Evolutionary conservation across 208 protist species (phyloP), one percentile per base, ranked within the genome.

Genomic region (Strigomonas culicis): DNA sequence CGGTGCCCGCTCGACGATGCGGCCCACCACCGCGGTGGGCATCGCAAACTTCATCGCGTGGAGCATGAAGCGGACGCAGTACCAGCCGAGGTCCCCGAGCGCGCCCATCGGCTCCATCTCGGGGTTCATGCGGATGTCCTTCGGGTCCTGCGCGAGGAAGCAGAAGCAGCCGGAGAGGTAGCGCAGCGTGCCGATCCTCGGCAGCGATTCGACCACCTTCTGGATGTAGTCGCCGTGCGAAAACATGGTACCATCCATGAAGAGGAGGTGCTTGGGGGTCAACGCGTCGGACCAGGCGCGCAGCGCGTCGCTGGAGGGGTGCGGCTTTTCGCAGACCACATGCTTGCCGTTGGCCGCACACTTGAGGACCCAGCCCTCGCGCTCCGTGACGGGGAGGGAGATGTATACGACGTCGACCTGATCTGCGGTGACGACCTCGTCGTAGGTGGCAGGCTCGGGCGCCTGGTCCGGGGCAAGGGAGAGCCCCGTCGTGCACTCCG

Each of bases 401-500:
- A 88, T 88, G 68, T 88, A 88, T 43, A 92, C 81, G 7, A 92
- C 75, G 57, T 88, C 81, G 31, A 92, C 82, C 28, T 77, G 58
- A 7, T 57, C 57, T 1, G 79, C 63, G 17, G 63, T 65, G 15
- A 92, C 71, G 1, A 87, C 74, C 34, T 82, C 72, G 10, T 79
- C 74, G 64, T 92, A 92, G 49, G 49, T 55, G 49, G 49, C 49
- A 10, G 49, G 49, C n/a, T 10, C 13, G 55, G 55, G n/a, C 7
- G 13, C 55, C 24, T 60, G 27, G 41, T 17, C 41, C 10, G 49
- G n/a, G 49, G 7, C 8, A 21, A 43, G 10, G 10, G 30, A 11
- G 7, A 62, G 39, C 24, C n/a, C 27, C 22, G 6, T 46, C 13
- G 27, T 50, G 49, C 72, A 74, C 44, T 67, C 63, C 19, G 63